Evolutionary conservation across 768 basidiomycete genomes (phyloP).

Genomic region (Cyclocybe cylindracea): DNA sequence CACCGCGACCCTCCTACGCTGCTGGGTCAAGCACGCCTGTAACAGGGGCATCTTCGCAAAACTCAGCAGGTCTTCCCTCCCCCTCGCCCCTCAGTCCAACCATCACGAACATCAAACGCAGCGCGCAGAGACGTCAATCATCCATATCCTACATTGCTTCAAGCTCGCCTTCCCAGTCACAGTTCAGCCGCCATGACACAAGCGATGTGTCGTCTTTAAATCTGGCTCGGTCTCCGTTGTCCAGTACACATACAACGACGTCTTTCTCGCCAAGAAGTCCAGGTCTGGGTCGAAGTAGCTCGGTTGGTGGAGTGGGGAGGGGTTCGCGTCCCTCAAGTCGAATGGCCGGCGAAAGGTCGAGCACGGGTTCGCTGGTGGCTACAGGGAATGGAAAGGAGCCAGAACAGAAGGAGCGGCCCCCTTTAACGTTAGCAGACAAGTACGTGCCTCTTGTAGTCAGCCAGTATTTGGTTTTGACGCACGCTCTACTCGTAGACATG

Average conservation of each 20-base stretch:
- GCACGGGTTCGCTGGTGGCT: conserved; percentile 22
- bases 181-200: conserved; percentile 7
- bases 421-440: conserved; percentile 72
- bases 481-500: conserved; percentile 52
- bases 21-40: background rate
- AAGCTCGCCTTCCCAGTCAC: conserved; percentile 12
- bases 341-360: conserved; percentile 11
- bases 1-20: background rate
- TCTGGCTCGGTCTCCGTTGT: conserved; percentile 11
- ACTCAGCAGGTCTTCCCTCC: background rate
- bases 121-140: conserved; percentile 44
- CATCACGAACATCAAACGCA: conserved; percentile 10
- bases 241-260: conserved; percentile 6
- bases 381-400: conserved; percentile 16
- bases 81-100: conserved; percentile 13
- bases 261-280: background rate
- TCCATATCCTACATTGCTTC: conserved; percentile 53
- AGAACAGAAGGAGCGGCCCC: conserved; percentile 35
- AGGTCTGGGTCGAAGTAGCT: background rate
- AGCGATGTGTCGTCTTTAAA: background rate
- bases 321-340: conserved; percentile 13
- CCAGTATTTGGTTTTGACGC: background rate
- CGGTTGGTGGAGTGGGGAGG: conserved; percentile 7
- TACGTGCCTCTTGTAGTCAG: conserved; percentile 34
- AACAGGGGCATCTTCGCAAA: background rate